Conservation (phyloP, 768 basidiomycete species). For the Sporobolomyces roseus region DNA sequence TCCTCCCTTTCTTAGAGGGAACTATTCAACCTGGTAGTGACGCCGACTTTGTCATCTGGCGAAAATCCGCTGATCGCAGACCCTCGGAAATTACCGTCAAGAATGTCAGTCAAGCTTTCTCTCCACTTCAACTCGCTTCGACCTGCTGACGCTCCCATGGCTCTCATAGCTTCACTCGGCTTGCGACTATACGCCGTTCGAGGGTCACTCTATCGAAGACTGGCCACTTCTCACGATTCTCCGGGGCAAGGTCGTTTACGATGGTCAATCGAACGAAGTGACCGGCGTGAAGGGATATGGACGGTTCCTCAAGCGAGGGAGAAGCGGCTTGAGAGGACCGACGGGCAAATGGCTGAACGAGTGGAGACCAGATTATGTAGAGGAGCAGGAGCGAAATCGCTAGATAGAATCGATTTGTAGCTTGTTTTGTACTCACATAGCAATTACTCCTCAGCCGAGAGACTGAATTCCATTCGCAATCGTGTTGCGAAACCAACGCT, state of each 20-base stretch:
- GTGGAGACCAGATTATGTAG: constrained; percentile 38
- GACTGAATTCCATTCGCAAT: too few relatives aligned
- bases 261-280: constrained; percentile 30
- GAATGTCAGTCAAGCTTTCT: constrained; percentile 45
- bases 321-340: constrained; percentile 32
- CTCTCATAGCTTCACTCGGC: constrained; percentile 27
- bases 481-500: too few relatives aligned
- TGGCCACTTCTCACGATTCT: constrained; percentile 48
- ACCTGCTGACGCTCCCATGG: neutral
- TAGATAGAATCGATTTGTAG: too few relatives aligned
- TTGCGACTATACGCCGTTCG: constrained; percentile 50
- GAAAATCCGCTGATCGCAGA: constrained; percentile 30
- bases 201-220: constrained; percentile 48
- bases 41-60: constrained; percentile 49
- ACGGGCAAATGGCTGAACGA: constrained; percentile 32
- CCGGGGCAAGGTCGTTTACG: constrained; percentile 39
- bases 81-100: constrained; percentile 42
- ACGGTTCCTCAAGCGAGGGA: constrained; percentile 35
- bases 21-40: constrained; percentile 49
- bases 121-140: neutral
- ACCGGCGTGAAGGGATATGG: constrained; percentile 17
- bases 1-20: constrained; percentile 40
- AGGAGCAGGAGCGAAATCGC: neutral
- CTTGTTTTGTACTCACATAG: too few relatives aligned
- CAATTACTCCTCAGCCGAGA: too few relatives aligned